A percentile compares a stretch with the other conserved stretches of the same genome.
Conservation (phyloP, 2,329 filamentous ascomycete genomes). For the Pyricularia sp. region DNA sequence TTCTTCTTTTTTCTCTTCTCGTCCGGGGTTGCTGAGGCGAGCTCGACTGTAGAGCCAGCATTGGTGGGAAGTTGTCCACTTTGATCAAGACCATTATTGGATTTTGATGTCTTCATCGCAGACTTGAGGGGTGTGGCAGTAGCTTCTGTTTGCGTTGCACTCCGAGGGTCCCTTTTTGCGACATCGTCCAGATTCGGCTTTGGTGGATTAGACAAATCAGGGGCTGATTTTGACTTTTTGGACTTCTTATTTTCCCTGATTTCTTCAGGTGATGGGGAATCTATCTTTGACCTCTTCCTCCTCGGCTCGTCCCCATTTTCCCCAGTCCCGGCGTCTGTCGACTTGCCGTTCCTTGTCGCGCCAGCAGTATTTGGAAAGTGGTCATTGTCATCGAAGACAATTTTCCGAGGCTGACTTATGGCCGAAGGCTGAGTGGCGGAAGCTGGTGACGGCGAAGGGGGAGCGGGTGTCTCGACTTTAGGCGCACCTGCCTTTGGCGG, state of each 20-base stretch:
- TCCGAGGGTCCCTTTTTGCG: neutral
- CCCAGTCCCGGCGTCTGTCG: constrained; percentile 15
- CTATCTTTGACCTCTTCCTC: constrained; percentile 19
- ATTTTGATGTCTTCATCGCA: neutral
- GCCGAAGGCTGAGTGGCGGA: neutral
- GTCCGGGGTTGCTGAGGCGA: neutral
- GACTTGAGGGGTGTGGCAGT: neutral
- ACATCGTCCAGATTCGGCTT: neutral
- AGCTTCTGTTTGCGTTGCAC: neutral
- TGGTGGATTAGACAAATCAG: neutral
- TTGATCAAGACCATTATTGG: neutral
- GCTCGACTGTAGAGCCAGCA: neutral
- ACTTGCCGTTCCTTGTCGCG: neutral
- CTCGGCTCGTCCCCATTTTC: constrained; percentile 15
- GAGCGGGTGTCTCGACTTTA: constrained; percentile 1
- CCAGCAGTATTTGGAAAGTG: constrained; percentile 5
- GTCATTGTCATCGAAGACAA: constrained; percentile 17
- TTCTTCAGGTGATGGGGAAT: constrained; percentile 13
- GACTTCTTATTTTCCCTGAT: constrained; percentile 21
- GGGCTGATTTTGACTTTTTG: constrained; percentile 11
- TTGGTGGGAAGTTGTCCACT: neutral
- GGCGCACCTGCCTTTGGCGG: constrained; percentile 18
- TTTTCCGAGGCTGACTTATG: constrained; percentile 10
- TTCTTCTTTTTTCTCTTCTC: constrained; percentile 20
- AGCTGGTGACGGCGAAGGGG: constrained; percentile 6